Percentiles rank a stretch among this genome's conserved stretches.
These are phyloP conservation scores for Tylopilus cervinicoccineus DNA, from an alignment of 768 basidiomycete species.

Conservation along the genomic window DNA sequence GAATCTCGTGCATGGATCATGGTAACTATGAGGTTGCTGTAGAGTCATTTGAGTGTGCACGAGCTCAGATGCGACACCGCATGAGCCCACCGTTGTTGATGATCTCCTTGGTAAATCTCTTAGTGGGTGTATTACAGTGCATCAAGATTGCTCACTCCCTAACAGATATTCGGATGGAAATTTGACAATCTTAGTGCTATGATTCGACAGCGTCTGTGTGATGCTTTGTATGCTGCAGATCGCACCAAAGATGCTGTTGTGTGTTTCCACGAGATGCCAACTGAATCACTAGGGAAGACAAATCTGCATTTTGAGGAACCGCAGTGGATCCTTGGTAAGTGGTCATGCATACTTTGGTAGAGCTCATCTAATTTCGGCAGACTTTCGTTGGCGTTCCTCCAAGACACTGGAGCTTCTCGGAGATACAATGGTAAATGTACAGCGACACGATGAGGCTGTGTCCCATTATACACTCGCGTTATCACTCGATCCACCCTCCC, in stretches of 20 bases:
- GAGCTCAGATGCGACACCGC: not conserved
- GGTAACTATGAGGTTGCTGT: not conserved
- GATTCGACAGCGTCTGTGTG: not conserved
- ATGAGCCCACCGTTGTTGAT: too few species aligned
- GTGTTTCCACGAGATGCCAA: not conserved
- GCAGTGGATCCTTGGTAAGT: not conserved
- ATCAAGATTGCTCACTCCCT: not conserved
- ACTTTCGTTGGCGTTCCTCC: not conserved
- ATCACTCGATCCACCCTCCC: not conserved
- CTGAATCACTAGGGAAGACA: not conserved
- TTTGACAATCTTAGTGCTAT: not conserved
- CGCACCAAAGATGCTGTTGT: not conserved
- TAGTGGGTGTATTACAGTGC: too few species aligned
- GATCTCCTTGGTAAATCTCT: not conserved
- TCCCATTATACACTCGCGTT: not conserved
- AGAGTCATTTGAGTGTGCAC: not conserved
- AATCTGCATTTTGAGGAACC: not conserved
- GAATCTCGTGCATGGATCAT: not conserved
- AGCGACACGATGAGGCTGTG: not conserved
- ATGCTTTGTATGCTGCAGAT: not conserved
- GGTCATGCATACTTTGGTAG: too few species aligned
- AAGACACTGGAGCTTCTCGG: not conserved
- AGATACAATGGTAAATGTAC: not conserved
- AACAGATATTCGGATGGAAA: not conserved
- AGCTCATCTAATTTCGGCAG: not conserved